Conservation (phyloP, 352 stramenopile genomes). For the Globisporangium acanthophoron region DNA sequence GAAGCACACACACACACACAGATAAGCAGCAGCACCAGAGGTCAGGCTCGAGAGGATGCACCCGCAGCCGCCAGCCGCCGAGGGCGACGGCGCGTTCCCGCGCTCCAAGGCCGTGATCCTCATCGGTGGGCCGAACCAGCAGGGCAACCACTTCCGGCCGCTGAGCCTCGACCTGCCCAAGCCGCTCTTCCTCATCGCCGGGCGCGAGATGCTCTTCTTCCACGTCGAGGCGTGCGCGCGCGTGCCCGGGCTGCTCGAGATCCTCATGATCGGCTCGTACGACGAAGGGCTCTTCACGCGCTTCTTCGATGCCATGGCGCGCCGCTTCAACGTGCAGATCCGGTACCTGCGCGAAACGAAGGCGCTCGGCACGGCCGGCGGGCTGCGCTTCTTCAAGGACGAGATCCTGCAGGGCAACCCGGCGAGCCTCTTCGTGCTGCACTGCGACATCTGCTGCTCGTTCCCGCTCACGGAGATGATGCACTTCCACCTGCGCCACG, state of each 20-base stretch:
- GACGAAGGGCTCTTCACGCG: constrained; percentile 85
- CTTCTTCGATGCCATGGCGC: constrained; percentile 82
- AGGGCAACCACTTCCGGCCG: constrained; percentile 85
- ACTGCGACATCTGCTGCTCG: constrained; percentile 86
- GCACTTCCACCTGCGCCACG: constrained; percentile 77
- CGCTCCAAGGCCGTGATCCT: constrained; percentile 84
- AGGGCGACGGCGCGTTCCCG: constrained; percentile 55
- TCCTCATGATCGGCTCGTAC: constrained; percentile 87
- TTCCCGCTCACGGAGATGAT: constrained; percentile 89
- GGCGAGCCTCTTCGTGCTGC: constrained; percentile 72
- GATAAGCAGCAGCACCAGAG: background rate
- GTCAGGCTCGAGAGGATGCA: background rate
- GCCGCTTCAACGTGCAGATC: constrained; percentile 83
- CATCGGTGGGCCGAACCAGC: constrained; percentile 81
- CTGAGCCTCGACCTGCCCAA: constrained; percentile 84
- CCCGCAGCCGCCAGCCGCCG: constrained; percentile 4
- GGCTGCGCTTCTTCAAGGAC: constrained; percentile 79
- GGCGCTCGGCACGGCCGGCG: constrained; percentile 74
- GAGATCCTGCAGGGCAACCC: constrained; percentile 78
- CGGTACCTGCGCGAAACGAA: constrained; percentile 80
- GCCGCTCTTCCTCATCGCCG: constrained; percentile 82
- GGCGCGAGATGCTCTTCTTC: constrained; percentile 86
- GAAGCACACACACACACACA: too few relatives aligned
- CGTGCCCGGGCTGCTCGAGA: constrained; percentile 81
- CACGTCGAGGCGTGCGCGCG: constrained; percentile 82